A percentile compares a stretch with the other conserved stretches of the same genome.
phyloP scores from a whole-genome alignment of 2,329 filamentous ascomycete genomes.

The Xylaria sp. region DNA sequence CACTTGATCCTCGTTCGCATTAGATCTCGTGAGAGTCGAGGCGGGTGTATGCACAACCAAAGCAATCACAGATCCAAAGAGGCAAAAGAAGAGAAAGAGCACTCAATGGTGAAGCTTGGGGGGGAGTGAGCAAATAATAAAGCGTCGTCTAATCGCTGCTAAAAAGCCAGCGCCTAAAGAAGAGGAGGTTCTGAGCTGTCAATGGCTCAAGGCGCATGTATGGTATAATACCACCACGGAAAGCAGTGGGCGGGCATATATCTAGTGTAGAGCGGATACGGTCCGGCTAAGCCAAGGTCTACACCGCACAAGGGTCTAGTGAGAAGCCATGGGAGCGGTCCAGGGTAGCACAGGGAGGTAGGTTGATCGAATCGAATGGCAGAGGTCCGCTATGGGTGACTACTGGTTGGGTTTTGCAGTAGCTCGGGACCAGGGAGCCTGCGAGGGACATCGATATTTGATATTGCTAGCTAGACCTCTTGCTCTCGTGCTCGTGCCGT shows the following conservation, averaged over 20 bases:
- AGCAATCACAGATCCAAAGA: constrained; percentile 38
- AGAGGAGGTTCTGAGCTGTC: constrained; percentile 48
- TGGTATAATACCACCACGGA: constrained; percentile 41
- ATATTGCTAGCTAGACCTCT: constrained; percentile 48
- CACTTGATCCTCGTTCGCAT: constrained; percentile 41
- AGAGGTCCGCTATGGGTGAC: constrained; percentile 38
- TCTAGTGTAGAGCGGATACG: constrained; percentile 52
- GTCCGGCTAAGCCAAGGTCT: constrained; percentile 50
- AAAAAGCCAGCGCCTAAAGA: constrained; percentile 51
- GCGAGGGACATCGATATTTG: constrained; percentile 41
- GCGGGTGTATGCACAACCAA: constrained; percentile 35
- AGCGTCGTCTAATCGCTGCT: constrained; percentile 42
- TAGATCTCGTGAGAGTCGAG: constrained; percentile 38
- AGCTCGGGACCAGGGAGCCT: constrained; percentile 39
- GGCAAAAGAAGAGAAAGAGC: constrained; percentile 40
- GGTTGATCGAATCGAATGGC: constrained; percentile 40
- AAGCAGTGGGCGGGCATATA: constrained; percentile 48
- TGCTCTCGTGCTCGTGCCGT: constrained; percentile 17
- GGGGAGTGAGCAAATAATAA: constrained; percentile 45
- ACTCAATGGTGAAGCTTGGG: constrained; percentile 33
- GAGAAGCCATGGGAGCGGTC: constrained; percentile 44
- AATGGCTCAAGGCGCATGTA: constrained; percentile 50
- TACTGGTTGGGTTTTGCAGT: constrained; percentile 44
- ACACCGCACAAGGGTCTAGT: constrained; percentile 44
- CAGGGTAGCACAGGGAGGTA: constrained; percentile 40